Percentiles rank a stretch among this genome's conserved stretches.
Evolutionary conservation across 495 filamentous ascomycete species (phyloP).

Genomic region (Achaetomiella virescens): DNA sequence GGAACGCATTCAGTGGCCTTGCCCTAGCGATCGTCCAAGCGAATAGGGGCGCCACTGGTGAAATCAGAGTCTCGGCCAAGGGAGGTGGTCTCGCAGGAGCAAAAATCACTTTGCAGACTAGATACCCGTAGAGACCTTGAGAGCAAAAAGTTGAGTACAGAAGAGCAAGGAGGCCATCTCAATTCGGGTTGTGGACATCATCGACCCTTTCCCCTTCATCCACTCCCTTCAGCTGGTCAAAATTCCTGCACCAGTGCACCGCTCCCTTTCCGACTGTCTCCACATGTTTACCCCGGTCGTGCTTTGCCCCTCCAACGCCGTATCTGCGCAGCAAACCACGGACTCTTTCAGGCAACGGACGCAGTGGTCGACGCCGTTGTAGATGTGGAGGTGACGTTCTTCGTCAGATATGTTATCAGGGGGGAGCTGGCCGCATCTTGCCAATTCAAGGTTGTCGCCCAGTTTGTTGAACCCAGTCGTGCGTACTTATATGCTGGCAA

Average conservation of each 20-base stretch:
- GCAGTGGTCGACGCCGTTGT: constrained; percentile 7
- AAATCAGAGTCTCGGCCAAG: not conserved
- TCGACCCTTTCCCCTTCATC: constrained; percentile 4
- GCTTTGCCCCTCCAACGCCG: constrained; percentile 6
- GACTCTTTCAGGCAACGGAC: constrained; percentile 10
- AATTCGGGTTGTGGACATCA: not conserved
- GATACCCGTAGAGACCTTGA: not conserved
- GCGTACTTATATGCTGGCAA: constrained; percentile 1
- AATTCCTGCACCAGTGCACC: constrained; percentile 8
- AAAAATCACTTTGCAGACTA: not conserved
- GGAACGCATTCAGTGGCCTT: constrained; percentile 41
- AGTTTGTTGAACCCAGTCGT: constrained; percentile 8
- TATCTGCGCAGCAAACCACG: constrained; percentile 7
- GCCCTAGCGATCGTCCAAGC: constrained; percentile 38
- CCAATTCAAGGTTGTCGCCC: not conserved
- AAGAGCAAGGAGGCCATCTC: not conserved
- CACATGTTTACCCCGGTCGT: not conserved
- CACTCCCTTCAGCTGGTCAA: not conserved
- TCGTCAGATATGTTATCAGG: not conserved
- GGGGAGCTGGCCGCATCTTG: not conserved
- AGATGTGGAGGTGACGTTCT: not conserved
- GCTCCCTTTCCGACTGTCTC: constrained; percentile 5
- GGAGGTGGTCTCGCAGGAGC: not conserved
- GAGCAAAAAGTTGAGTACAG: not conserved
- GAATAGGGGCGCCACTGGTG: constrained; percentile 5